Evolutionary conservation across 2,329 filamentous ascomycete genomes (phyloP).

Genomic region (Rutstroemia sp.): DNA sequence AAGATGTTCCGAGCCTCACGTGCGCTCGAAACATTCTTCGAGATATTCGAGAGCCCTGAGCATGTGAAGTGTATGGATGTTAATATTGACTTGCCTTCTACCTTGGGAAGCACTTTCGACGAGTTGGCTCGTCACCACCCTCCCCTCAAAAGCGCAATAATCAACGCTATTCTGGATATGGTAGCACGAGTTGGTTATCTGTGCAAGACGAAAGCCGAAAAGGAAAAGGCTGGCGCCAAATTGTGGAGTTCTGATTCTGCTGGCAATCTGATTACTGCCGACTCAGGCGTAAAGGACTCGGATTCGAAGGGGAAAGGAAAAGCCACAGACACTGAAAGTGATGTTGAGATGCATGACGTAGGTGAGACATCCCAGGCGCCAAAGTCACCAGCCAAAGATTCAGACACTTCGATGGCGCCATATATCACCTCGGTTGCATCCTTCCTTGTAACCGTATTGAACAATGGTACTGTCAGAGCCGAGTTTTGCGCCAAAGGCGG

Average conservation of each 20-base stretch:
- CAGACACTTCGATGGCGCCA: conserved; percentile 24
- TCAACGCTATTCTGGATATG: conserved; percentile 84
- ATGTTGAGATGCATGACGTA: conserved; percentile 61
- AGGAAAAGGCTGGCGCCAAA: conserved; percentile 69
- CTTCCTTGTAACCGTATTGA: conserved; percentile 51
- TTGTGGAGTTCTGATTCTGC: conserved; percentile 57
- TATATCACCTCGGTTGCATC: conserved; percentile 71
- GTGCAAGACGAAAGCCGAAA: conserved; percentile 61
- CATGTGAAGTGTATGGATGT: conserved; percentile 80
- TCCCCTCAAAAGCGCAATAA: conserved; percentile 68
- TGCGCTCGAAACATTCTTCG: conserved; percentile 80
- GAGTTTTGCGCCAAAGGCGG: conserved; percentile 74
- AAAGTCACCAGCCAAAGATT: conserved; percentile 13
- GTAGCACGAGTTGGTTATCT: conserved; percentile 72
- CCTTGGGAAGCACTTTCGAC: conserved; percentile 80
- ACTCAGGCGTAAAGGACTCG: conserved; percentile 28
- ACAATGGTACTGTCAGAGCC: conserved; percentile 25
- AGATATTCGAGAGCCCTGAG: conserved; percentile 89
- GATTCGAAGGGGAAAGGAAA: conserved; percentile 35
- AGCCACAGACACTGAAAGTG: conserved; percentile 38
- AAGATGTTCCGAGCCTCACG: conserved; percentile 77
- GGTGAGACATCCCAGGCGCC: conserved; percentile 16
- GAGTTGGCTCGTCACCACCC: conserved; percentile 94
- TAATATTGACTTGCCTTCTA: conserved; percentile 64
- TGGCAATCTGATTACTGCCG: conserved; percentile 53